Base-by-base conservation (phyloP, 2,329 filamentous ascomycete genomes). In the Tolypocladium cylindrosporum region DNA sequence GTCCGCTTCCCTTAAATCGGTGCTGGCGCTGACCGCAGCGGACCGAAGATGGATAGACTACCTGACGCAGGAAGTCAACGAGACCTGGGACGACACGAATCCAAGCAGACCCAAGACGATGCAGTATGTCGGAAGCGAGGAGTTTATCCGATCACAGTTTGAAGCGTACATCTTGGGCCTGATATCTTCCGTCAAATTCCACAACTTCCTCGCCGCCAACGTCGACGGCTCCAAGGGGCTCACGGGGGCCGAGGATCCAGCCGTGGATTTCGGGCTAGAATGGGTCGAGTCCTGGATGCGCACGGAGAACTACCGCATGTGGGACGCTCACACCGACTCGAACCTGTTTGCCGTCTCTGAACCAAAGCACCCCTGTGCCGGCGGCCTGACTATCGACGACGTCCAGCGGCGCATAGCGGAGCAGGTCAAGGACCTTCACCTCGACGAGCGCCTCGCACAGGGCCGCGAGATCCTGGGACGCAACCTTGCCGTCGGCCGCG, bases 1-100 rank as follows among this genome's bases (percentile, higher is more conserved):
- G 0, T 96, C 91, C 0, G 76, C 88, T 1, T 89, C 90, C 6
- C 79, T 99, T 16, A 86, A 88, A 54, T 76, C 80, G 42, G 91
- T 91, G 1, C 78, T 97, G 6, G 74, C 83, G 1, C 83, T 99
- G 2, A 94, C 94, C 0, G 86, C 86, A 11, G 89, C 94, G 1
- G 94, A 99, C 69, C 84, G 94, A 59, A 83, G 94, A 58, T 99
- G 94, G 93, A 97, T 99, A 64, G 94, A 99, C 74, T 92, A 91
- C 65, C 81, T 99, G 57, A 95, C 91, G 0, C 90, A 96, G 66
- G 89, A 91, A 43, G 90, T 99, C 27, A 90, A 94, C 66, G 91
- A 97, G 63, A 97, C 94, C 0, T 99, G 94, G 94, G 94, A 99
- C 69, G 91, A 96, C 48, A 78, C 85, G 5, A 93, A 97, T 67